Conservation (phyloP, 2,329 filamentous ascomycete species). For the Cladobotryum protrusum region DNA sequence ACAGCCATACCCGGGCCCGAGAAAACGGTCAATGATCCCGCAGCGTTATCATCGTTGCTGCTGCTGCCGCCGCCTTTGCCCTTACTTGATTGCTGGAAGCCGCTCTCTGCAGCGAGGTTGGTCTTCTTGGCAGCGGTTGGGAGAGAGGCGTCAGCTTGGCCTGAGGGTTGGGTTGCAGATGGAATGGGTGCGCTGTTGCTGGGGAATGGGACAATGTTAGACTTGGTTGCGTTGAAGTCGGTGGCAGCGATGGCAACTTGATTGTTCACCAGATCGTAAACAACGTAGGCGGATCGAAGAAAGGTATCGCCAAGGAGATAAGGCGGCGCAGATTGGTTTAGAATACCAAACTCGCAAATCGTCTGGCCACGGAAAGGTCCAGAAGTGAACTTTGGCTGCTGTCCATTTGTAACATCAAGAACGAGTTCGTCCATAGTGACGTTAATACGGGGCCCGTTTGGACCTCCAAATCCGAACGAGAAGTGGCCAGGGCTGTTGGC, state of each 20-base stretch:
- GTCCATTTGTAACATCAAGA: conserved; percentile 34
- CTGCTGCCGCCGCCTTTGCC: not conserved
- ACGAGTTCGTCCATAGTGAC: conserved; percentile 52
- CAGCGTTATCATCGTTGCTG: conserved; percentile 11
- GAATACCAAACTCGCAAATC: conserved; percentile 52
- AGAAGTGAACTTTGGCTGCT: conserved; percentile 29
- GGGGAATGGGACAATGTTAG: conserved; percentile 44
- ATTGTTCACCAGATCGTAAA: conserved; percentile 54
- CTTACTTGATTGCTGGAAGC: conserved; percentile 20
- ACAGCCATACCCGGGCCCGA: conserved; percentile 14
- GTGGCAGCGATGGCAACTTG: conserved; percentile 49
- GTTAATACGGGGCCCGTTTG: conserved; percentile 42
- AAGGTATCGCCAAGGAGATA: conserved; percentile 54
- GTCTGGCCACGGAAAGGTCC: conserved; percentile 39
- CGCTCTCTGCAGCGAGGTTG: conserved; percentile 24
- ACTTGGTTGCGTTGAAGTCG: conserved; percentile 47
- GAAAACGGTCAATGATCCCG: conserved; percentile 9
- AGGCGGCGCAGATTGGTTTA: conserved; percentile 37
- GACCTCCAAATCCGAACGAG: conserved; percentile 47
- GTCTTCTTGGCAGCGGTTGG: conserved; percentile 15
- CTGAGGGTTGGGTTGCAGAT: conserved; percentile 39
- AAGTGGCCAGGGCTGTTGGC: conserved; percentile 42
- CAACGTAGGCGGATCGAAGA: conserved; percentile 53
- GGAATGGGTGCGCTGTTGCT: conserved; percentile 46
- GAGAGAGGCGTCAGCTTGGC: conserved; percentile 28